Conservation (phyloP, 257 asterid species). For the Ilex asprella region DNA sequence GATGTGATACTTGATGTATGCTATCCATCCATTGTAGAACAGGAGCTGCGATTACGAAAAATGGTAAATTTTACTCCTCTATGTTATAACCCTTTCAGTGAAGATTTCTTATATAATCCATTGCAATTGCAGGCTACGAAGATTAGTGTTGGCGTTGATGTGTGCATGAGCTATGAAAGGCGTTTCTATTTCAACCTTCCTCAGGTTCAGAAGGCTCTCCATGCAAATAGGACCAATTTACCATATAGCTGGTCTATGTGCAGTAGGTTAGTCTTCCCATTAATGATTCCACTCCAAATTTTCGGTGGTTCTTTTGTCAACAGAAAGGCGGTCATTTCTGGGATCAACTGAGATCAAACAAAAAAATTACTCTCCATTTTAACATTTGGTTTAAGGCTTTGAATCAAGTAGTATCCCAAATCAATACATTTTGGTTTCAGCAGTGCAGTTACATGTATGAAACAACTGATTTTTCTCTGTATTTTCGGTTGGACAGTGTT, state of each 20-base stretch:
- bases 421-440: background rate
- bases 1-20: slow-evolving; percentile 93
- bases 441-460: background rate
- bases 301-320: background rate
- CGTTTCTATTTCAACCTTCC: slow-evolving; percentile 87
- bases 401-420: too few relatives aligned
- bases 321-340: too few relatives aligned
- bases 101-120: too few relatives aligned
- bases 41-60: slow-evolving; percentile 69
- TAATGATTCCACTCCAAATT: background rate
- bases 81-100: background rate
- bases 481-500: slow-evolving; percentile 29
- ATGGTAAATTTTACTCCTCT: slow-evolving; percentile 40
- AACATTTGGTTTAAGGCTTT: too few relatives aligned
- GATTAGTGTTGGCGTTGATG: slow-evolving; percentile 75
- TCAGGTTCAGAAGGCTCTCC: slow-evolving; percentile 87
- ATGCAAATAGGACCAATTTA: slow-evolving; percentile 80
- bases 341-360: too few relatives aligned
- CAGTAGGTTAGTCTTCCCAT: slow-evolving; percentile 37
- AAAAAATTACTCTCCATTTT: too few relatives aligned
- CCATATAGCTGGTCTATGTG: slow-evolving; percentile 85
- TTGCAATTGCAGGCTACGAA: slow-evolving; percentile 58
- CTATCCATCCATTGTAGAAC: slow-evolving; percentile 90
- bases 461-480: slow-evolving; percentile 4
- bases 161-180: slow-evolving; percentile 79